Percentiles rank a stretch among this genome's conserved stretches.
phyloP scores from a whole-genome alignment of 2,329 filamentous ascomycete species.

The Lasiodiplodia gonubiensis region DNA sequence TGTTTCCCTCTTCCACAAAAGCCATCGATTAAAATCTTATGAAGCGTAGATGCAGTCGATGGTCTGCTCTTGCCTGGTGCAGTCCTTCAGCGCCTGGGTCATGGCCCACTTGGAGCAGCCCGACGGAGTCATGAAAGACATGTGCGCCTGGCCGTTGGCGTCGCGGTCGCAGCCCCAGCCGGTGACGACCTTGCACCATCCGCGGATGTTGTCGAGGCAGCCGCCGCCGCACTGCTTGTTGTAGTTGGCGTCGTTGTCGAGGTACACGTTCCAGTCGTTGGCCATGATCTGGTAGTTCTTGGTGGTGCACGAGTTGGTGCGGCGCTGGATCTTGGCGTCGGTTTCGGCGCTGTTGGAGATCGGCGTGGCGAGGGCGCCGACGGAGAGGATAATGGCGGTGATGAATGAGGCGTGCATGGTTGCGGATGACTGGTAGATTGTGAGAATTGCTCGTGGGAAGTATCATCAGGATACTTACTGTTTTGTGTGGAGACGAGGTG shows the following conservation, averaged over 20 bases:
- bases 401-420: neutral
- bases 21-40: too few species aligned
- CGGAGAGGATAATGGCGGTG: neutral
- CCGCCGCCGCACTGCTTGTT: slow-evolving; percentile 10
- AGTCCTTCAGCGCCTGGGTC: neutral
- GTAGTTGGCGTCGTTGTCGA: neutral
- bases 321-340: neutral
- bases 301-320: neutral
- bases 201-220: slow-evolving; percentile 18
- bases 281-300: too few species aligned
- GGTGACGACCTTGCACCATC: neutral
- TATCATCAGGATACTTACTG: neutral
- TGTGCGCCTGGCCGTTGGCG: neutral
- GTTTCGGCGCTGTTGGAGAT: neutral
- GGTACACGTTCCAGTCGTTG: neutral
- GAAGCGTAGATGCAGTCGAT: neutral
- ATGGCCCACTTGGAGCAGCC: neutral
- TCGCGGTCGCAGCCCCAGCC: neutral
- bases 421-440: neutral
- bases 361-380: neutral
- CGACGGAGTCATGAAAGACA: neutral
- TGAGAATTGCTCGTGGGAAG: neutral
- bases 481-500: neutral
- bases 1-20: too few species aligned
- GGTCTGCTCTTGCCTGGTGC: neutral